Evolutionary conservation across 2,329 filamentous ascomycete species (phyloP).

Genomic region (Cephalotrichum gorgonifer): DNA sequence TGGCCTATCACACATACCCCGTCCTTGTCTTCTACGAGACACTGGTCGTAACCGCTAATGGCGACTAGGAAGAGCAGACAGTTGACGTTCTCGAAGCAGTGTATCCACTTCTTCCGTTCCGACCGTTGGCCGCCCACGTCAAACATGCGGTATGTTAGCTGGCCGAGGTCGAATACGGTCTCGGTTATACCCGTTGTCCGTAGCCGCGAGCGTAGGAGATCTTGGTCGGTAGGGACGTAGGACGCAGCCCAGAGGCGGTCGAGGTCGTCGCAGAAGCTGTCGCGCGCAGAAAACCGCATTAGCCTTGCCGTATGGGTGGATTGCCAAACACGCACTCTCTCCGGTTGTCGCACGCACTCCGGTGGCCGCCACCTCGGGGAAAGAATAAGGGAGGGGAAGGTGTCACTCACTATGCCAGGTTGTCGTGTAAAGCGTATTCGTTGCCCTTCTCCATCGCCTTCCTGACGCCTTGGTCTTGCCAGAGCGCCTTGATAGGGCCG

Average conservation of each 20-base stretch:
- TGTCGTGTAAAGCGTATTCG: constrained; percentile 94
- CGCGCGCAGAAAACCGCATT: neutral
- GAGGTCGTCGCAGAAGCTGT: constrained; percentile 72
- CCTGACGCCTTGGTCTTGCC: constrained; percentile 75
- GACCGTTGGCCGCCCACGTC: constrained; percentile 93
- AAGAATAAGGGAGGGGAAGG: neutral
- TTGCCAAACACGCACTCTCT: neutral
- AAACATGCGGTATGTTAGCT: constrained; percentile 94
- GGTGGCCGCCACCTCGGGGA: neutral
- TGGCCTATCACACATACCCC: constrained; percentile 61
- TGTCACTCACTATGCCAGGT: constrained; percentile 71
- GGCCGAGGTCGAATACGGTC: constrained; percentile 89
- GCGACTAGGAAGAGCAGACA: constrained; percentile 88
- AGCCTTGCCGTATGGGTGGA: too few relatives aligned
- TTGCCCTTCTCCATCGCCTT: constrained; percentile 87
- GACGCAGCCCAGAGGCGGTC: constrained; percentile 65
- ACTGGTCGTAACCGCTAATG: constrained; percentile 94
- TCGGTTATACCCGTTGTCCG: constrained; percentile 94
- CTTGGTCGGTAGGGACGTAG: constrained; percentile 87
- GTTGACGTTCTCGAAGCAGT: constrained; percentile 94
- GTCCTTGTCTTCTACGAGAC: constrained; percentile 90
- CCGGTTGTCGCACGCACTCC: neutral
- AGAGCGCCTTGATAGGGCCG: constrained; percentile 72
- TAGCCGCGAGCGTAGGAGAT: constrained; percentile 81
- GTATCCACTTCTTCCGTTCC: constrained; percentile 98